Percentiles rank a stretch among this genome's conserved stretches.
These are phyloP conservation scores for Somion occarium DNA, from an alignment of 1,284 basidiomycete genomes.

Conservation along the genomic window DNA sequence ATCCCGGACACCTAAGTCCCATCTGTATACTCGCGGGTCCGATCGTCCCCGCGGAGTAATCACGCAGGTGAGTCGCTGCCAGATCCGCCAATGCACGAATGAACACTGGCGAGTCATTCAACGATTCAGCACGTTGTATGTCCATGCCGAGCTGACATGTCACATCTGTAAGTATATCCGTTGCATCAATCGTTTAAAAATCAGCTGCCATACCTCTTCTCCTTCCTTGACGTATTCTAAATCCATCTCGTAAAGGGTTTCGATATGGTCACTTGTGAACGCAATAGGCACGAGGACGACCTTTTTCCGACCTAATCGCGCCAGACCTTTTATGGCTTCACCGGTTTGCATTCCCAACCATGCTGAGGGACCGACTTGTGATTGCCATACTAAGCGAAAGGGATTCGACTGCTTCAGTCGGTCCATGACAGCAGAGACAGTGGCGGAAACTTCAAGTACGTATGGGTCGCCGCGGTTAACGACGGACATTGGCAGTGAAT, in stretches of 20 bases:
- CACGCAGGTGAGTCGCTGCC: slow-evolving; percentile 75
- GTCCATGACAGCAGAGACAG: slow-evolving; percentile 88
- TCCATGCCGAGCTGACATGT: slow-evolving; percentile 78
- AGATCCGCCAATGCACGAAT: slow-evolving; percentile 96
- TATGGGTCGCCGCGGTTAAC: slow-evolving; percentile 99
- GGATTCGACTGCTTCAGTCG: slow-evolving; percentile 76
- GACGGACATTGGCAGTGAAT: slow-evolving; percentile 96
- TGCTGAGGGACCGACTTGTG: slow-evolving; percentile 93
- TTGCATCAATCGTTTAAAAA: not conserved
- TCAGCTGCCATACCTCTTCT: slow-evolving; percentile 59
- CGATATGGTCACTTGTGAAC: slow-evolving; percentile 99
- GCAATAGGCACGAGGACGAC: slow-evolving; percentile 94
- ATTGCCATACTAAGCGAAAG: slow-evolving; percentile 97
- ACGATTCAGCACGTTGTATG: slow-evolving; percentile 87
- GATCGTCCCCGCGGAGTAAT: slow-evolving; percentile 46
- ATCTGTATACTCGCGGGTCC: slow-evolving; percentile 79
- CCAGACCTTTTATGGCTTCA: slow-evolving; percentile 90
- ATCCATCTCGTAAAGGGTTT: slow-evolving; percentile 97
- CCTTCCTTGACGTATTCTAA: slow-evolving; percentile 92
- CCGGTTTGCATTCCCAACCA: slow-evolving; percentile 99
- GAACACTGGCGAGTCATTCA: slow-evolving; percentile 98
- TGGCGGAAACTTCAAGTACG: slow-evolving; percentile 91
- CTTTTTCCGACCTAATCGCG: slow-evolving; percentile 83
- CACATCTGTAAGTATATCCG: slow-evolving; percentile 8
- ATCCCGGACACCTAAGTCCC: slow-evolving; percentile 88